Percentiles rank a stretch among this genome's conserved stretches.
Conservation (phyloP, 208 protist genomes). For the Phytomonas sp. region DNA sequence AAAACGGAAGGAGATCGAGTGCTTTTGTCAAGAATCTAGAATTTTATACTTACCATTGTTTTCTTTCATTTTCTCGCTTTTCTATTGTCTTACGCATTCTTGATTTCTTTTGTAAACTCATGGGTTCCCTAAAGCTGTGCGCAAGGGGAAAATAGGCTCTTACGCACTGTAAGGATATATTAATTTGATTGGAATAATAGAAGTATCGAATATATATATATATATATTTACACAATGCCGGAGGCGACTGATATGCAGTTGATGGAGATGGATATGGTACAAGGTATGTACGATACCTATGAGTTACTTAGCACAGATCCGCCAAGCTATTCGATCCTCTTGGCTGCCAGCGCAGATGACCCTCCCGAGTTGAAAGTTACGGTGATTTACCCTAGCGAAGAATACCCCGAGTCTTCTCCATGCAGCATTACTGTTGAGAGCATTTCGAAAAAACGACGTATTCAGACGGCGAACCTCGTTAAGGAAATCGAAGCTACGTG, state of each 20-base stretch:
- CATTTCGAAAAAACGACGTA: constrained; percentile 60
- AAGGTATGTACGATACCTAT: constrained; percentile 87
- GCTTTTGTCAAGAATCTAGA: neutral
- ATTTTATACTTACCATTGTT: neutral
- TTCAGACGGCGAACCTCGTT: constrained; percentile 39
- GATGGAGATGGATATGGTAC: constrained; percentile 90
- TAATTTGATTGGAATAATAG: neutral
- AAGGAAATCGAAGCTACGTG: constrained; percentile 49
- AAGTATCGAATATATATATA: neutral
- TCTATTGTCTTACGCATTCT: neutral
- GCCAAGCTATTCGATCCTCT: constrained; percentile 65
- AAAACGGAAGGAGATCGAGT: neutral
- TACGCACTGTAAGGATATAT: neutral
- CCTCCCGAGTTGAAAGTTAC: constrained; percentile 69
- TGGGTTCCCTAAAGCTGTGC: neutral
- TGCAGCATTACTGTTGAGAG: constrained; percentile 49
- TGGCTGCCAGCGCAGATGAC: constrained; percentile 49
- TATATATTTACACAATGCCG: constrained; percentile 32
- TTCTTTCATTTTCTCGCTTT: neutral
- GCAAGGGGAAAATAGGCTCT: neutral
- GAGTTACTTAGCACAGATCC: constrained; percentile 55
- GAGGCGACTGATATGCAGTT: constrained; percentile 63
- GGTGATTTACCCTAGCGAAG: constrained; percentile 54
- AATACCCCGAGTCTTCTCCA: constrained; percentile 60
- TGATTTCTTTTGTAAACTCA: neutral